Evolutionary conservation across 208 protist genomes (phyloP).

Genomic region (Herpetomonas tarakana): DNA sequence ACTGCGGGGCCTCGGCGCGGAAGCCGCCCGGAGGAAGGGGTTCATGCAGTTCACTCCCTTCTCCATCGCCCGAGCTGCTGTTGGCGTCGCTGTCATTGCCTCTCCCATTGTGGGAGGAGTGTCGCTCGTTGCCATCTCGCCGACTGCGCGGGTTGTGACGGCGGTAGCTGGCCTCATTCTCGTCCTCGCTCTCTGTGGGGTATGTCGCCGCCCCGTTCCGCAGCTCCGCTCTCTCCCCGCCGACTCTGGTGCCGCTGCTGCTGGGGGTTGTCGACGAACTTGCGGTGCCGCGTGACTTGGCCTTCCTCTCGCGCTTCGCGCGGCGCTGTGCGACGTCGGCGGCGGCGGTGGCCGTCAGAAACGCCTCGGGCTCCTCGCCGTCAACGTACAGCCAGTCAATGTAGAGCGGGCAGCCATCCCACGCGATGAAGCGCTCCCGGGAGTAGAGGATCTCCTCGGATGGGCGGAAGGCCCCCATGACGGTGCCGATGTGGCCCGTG

Average conservation of each 20-base stretch:
- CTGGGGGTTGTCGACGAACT: neutral
- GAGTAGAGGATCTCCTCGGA: slow-evolving; percentile 15
- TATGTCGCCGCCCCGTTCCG: neutral
- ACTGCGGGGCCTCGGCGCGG: neutral
- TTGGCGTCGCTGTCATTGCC: too few species aligned
- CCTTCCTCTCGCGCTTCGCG: neutral
- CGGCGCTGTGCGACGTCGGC: neutral
- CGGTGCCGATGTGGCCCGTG: slow-evolving; percentile 44
- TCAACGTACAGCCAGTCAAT: slow-evolving; percentile 35
- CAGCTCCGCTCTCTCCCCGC: neutral
- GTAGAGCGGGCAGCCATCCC: slow-evolving; percentile 35
- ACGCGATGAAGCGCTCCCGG: slow-evolving; percentile 32
- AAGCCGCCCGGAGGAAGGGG: neutral
- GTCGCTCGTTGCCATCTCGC: slow-evolving; percentile 2
- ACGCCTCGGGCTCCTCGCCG: slow-evolving; percentile 13
- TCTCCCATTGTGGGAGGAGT: too few species aligned
- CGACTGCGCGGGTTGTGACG: neutral
- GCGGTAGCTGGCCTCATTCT: neutral
- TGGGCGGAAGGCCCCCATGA: slow-evolving; percentile 36
- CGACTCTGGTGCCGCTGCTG: neutral
- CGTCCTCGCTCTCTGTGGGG: neutral
- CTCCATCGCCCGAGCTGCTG: too few species aligned
- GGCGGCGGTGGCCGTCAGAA: slow-evolving; percentile 8
- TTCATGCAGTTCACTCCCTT: slow-evolving; percentile 7
- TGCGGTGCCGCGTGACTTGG: neutral